A percentile compares a stretch with the other conserved stretches of the same genome.
Conservation (phyloP, 805 yeast genomes). For the Spathaspora boniae region DNA sequence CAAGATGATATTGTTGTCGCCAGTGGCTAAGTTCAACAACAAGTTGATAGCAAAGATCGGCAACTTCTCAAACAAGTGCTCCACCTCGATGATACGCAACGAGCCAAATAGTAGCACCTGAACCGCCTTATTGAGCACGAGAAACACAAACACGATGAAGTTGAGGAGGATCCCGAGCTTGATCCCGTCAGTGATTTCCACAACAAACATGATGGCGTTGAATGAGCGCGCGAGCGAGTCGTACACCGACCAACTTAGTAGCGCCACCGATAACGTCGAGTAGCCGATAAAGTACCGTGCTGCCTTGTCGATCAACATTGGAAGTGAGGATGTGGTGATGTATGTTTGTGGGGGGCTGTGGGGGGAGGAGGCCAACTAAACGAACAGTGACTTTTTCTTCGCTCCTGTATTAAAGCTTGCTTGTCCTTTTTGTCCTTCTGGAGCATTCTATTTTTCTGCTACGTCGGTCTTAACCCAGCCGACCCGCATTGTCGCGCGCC, state of each 20-base stretch:
- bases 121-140: conserved; percentile 34
- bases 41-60: conserved; percentile 39
- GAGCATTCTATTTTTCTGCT: too few relatives aligned
- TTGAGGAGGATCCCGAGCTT: conserved; percentile 27
- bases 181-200: conserved; percentile 29
- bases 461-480: too few relatives aligned
- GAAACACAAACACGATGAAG: conserved; percentile 18
- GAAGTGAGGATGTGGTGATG: not conserved
- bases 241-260: conserved; percentile 15
- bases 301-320: conserved; percentile 8
- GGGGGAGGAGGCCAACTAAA: not conserved
- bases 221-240: conserved; percentile 20
- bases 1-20: conserved; percentile 57
- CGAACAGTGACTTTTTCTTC: too few relatives aligned
- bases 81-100: conserved; percentile 69
- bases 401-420: too few relatives aligned
- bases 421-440: too few relatives aligned
- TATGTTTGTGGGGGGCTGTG: not conserved
- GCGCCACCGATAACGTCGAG: conserved; percentile 15
- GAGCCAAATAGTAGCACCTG: conserved; percentile 67
- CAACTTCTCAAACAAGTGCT: conserved; percentile 46
- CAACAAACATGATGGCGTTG: conserved; percentile 20
- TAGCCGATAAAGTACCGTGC: conserved; percentile 9
- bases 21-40: conserved; percentile 63
- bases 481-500: too few relatives aligned